Base-by-base conservation (phyloP, 345 rosid species). In the Salix purpurea region DNA sequence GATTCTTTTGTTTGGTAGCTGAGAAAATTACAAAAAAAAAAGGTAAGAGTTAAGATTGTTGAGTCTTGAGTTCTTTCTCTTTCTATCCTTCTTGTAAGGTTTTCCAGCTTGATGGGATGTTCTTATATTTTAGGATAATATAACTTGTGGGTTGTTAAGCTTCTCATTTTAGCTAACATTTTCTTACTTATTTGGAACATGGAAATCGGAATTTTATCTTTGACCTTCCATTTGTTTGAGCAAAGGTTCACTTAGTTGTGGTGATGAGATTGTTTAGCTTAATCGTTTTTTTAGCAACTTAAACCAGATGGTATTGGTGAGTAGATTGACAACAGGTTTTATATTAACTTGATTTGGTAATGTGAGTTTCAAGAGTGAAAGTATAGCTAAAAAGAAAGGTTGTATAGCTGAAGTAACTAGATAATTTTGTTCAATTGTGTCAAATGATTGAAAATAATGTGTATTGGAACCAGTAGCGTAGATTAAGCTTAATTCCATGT, bases 1-100 rank as follows among this genome's bases (percentile, higher is more conserved):
- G 23, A 4, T 56, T 71, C 74, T 34, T 40, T 52, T 71, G 70
- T 80, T 73, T 68, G 72, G 65, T 74, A 75, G 76, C 70, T 48
- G 69, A 65, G 67, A 48, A 78, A 69, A 48, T 65, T 77, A 46
- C 3, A 21, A 44, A 42, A 46, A 62, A 62, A 61, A 66, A 69
- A 28, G 16, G 23, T 24, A n/a, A n/a, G 12, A 15, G 14, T 58
- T 24, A 23, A 21, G 44, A 69, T 75, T 36, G 30, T 54, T 39
- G 65, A 42, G n/a, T 11, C 36, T 73, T 73, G 7, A 24, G n/a
- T 18, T 21, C 2, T 28, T 28, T n/a, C 19, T 50, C 19, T 54
- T 21, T 7, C 12, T 44, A 44, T 44, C 16, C 8, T 19, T 58
- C 3, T n/a, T n/a, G 23, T n/a, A n/a, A n/a, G 13, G 32, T 44